Conservation (phyloP, 2,329 filamentous ascomycete species). For the Metarhizium humberi region DNA sequence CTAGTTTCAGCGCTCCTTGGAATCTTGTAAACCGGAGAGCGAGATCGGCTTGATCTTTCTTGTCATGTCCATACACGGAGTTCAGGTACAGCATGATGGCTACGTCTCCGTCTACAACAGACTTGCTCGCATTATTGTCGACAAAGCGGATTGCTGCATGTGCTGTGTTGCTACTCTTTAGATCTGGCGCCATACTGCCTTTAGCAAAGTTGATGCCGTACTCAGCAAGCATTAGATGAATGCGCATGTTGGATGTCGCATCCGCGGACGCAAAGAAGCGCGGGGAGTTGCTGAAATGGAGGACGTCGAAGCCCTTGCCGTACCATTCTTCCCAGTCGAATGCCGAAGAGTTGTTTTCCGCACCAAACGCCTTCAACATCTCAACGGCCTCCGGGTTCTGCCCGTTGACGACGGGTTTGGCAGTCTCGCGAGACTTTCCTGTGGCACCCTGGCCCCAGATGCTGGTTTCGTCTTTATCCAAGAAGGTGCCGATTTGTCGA, state of each 20-base stretch:
- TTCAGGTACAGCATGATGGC: slow-evolving; percentile 54
- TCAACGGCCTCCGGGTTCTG: slow-evolving; percentile 53
- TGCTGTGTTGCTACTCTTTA: neutral
- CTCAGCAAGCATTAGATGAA: slow-evolving; percentile 41
- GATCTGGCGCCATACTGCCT: slow-evolving; percentile 25
- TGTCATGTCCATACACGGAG: slow-evolving; percentile 31
- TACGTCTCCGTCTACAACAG: slow-evolving; percentile 38
- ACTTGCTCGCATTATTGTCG: slow-evolving; percentile 42
- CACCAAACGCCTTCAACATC: slow-evolving; percentile 72
- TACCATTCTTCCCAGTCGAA: slow-evolving; percentile 73
- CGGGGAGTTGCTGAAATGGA: slow-evolving; percentile 51
- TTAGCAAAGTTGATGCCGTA: slow-evolving; percentile 36
- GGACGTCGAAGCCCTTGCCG: slow-evolving; percentile 73
- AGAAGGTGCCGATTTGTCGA: slow-evolving; percentile 76
- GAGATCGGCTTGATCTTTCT: slow-evolving; percentile 18
- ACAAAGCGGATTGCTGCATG: slow-evolving; percentile 36
- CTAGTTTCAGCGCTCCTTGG: slow-evolving; percentile 27
- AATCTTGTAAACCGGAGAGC: slow-evolving; percentile 31
- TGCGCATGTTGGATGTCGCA: slow-evolving; percentile 35
- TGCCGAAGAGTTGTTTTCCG: slow-evolving; percentile 65
- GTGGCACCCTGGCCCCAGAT: slow-evolving; percentile 94
- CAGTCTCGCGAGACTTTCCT: slow-evolving; percentile 51
- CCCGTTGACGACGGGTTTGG: slow-evolving; percentile 59
- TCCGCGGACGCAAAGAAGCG: slow-evolving; percentile 43
- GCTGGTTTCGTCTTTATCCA: slow-evolving; percentile 49